phyloP scores from a whole-genome alignment of 2,329 filamentous ascomycete species.

The Anthostomella pinea region DNA sequence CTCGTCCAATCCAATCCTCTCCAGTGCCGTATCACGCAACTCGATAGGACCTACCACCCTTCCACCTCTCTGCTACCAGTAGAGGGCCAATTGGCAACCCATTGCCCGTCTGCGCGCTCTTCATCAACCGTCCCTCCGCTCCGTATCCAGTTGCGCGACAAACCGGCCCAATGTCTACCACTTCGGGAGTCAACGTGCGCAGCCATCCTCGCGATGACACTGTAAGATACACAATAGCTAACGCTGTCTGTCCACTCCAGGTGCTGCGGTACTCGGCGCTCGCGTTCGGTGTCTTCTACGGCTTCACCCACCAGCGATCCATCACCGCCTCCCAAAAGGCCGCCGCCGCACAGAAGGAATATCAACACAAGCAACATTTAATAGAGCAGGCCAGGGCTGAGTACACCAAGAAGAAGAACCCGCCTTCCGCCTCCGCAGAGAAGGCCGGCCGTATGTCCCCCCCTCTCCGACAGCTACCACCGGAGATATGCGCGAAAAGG shows the following conservation, averaged over 20 bases:
- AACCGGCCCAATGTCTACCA: constrained; percentile 56
- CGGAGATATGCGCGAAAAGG: no score
- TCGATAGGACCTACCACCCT: constrained; percentile 27
- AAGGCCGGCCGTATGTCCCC: constrained; percentile 35
- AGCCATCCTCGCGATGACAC: no score
- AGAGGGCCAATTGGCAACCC: constrained; percentile 46
- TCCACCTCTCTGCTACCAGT: constrained; percentile 30
- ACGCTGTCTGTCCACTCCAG: constrained; percentile 47
- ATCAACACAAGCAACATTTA: constrained; percentile 84
- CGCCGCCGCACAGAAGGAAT: constrained; percentile 74
- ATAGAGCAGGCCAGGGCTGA: constrained; percentile 92
- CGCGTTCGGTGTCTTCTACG: constrained; percentile 88
- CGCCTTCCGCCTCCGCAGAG: constrained; percentile 34
- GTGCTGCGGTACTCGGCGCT: constrained; percentile 97
- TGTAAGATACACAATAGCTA: constrained; percentile 5
- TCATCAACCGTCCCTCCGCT: constrained; percentile 13
- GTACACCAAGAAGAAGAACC: constrained; percentile 73
- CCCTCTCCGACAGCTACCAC: constrained; percentile 1
- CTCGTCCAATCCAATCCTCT: constrained; percentile 2
- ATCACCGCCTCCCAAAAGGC: constrained; percentile 71
- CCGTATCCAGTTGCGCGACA: constrained; percentile 38
- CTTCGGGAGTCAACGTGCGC: constrained; percentile 68
- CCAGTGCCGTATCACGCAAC: constrained; percentile 14
- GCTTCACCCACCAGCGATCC: constrained; percentile 85
- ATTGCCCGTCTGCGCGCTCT: constrained; percentile 35